These are phyloP conservation scores for Bruguiera hainesii DNA, from an alignment of 441 rosid species.

Conservation along the genomic window DNA sequence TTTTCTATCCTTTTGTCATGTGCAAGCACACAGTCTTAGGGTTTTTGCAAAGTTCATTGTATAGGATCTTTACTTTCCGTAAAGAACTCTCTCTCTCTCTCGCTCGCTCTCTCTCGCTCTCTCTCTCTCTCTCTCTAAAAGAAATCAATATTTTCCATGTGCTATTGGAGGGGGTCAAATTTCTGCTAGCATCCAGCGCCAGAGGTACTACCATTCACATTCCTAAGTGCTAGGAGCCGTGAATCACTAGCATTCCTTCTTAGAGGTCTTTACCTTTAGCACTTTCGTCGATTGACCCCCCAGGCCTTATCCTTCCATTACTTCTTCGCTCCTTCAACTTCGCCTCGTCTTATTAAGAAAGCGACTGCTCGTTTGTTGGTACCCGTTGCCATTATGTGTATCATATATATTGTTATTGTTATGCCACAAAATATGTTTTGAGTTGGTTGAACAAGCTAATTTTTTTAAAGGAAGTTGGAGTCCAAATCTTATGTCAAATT, in stretches of 20 bases:
- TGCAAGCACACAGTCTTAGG: constrained; percentile 11
- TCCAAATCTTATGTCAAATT: no score
- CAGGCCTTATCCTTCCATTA: constrained; percentile 18
- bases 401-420: no score
- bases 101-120: constrained; percentile 9
- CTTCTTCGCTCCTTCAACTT: no score
- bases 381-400: no score
- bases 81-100: constrained; percentile 39
- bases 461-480: no score
- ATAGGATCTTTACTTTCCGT: constrained; percentile 50
- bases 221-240: constrained; percentile 16
- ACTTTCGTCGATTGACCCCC: constrained; percentile 1
- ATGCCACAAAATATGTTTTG: no score
- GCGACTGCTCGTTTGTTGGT: no score
- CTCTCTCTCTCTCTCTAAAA: constrained; percentile 10
- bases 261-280: background rate
- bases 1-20: no score
- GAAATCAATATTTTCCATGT: constrained; percentile 11
- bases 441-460: no score
- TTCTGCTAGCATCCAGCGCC: background rate
- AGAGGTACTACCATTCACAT: background rate
- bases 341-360: no score
- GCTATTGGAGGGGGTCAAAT: background rate
- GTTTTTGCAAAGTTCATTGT: constrained; percentile 53
- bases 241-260: constrained; percentile 27